These are phyloP conservation scores for Aspergillus carbonarius DNA, from an alignment of 2,329 filamentous ascomycete genomes.

Conservation along the genomic window DNA sequence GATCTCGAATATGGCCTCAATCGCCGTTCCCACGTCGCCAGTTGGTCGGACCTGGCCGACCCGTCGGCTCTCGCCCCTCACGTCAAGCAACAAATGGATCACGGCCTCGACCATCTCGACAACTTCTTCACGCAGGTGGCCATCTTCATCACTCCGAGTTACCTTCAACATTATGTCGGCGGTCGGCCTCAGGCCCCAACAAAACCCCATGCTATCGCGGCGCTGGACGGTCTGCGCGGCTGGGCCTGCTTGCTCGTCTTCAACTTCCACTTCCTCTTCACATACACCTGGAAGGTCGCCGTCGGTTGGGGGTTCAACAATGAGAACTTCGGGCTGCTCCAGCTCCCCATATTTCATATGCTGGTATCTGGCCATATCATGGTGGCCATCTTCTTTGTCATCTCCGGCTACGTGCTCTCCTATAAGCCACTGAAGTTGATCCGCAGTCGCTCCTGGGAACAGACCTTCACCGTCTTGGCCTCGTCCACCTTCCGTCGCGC, in stretches of 20 bases:
- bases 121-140: slow-evolving; percentile 24
- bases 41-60: slow-evolving; percentile 17
- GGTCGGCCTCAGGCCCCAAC: slow-evolving; percentile 27
- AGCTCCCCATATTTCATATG: slow-evolving; percentile 44
- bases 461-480: slow-evolving; percentile 40
- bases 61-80: slow-evolving; percentile 16
- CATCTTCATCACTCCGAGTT: slow-evolving; percentile 38
- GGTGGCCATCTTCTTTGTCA: slow-evolving; percentile 51
- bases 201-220: slow-evolving; percentile 40
- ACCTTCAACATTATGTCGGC: slow-evolving; percentile 34
- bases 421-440: slow-evolving; percentile 43
- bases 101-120: slow-evolving; percentile 28
- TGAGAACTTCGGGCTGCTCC: slow-evolving; percentile 41
- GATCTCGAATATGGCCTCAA: slow-evolving; percentile 29
- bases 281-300: slow-evolving; percentile 44
- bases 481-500: slow-evolving; percentile 47
- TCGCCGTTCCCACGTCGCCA: slow-evolving; percentile 11
- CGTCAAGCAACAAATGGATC: slow-evolving; percentile 19
- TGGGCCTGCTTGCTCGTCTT: slow-evolving; percentile 48
- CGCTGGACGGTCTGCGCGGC: slow-evolving; percentile 44
- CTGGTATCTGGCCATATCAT: slow-evolving; percentile 48
- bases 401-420: slow-evolving; percentile 50
- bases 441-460: slow-evolving; percentile 37
- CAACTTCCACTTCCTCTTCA: slow-evolving; percentile 48
- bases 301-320: slow-evolving; percentile 43